Evolutionary conservation across 176 grass and related monocot genomes (phyloP), one percentile per base, ranked within the genome.

Genomic region (Cenchrus fungigraminus): DNA sequence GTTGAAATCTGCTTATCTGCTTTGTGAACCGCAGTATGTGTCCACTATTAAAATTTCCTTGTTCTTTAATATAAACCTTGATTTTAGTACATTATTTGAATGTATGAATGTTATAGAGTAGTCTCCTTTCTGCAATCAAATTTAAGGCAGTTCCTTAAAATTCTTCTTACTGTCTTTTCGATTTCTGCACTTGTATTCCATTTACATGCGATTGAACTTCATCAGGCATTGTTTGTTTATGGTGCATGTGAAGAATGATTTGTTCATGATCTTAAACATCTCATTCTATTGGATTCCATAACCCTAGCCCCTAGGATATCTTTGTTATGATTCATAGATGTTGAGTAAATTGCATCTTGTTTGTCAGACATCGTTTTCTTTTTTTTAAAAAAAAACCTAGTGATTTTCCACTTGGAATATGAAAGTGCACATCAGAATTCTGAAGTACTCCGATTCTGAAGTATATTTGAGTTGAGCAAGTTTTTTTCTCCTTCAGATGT

Each of bases 21-120:
- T 84, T 83, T 91, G 47, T 83, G 71, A 73, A 87, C 73, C 74
- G 25, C 97, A 94, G 93, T 95, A 96, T 81, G 78, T 60, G 19
- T 46, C 82, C 62, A 58, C 72, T 28, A 8, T 34, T 34, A 22
- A 40, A 9, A 14, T 68, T 65, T 73, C 29, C 51, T 78, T 80
- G 19, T 80, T 20, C 68, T 14, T 61, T 89, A 45, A 43, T 60
- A 74, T 57, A 19, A 57, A 58, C 52, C 70, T 68, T 32, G 8
- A 74, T 66, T 15, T 19, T 4, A 44, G 47, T 56, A 22, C 37
- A 67, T 19, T 73, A 12, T 77, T 72, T 43, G 19, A 29, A 62
- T 37, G 5, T 1, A 19, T 67, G 17, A 29, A 58, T 57, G 51
- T 45, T 45, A 45, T 45, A 45, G 1, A 45, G 56, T 74, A 55